phyloP scores from a whole-genome alignment of 2,329 filamentous ascomycete species.

The Epichloe festucae region DNA sequence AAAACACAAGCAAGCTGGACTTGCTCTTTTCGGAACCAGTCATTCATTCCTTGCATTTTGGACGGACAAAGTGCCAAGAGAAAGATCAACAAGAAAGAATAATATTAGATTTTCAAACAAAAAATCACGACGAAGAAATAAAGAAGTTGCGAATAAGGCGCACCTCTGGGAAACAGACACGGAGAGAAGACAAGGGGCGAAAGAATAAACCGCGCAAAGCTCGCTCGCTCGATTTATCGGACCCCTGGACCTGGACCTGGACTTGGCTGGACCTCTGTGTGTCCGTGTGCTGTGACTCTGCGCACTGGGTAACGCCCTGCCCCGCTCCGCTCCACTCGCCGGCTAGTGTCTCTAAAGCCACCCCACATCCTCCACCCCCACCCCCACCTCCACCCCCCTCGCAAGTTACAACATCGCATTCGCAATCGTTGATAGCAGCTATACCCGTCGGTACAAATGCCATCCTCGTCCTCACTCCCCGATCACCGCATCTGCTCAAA shows the following conservation, averaged over 20 bases:
- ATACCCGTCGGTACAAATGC: slow-evolving; percentile 37
- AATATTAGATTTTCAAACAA: not conserved
- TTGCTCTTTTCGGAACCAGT: slow-evolving; percentile 33
- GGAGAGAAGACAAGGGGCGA: not conserved
- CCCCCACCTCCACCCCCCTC: slow-evolving; percentile 17
- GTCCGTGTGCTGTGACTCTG: not conserved
- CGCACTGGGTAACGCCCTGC: not conserved
- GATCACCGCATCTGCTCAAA: slow-evolving; percentile 38
- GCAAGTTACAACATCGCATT: not conserved
- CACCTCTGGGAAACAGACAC: not conserved
- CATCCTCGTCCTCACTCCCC: slow-evolving; percentile 51
- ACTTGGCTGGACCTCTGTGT: slow-evolving; percentile 3
- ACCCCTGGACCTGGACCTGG: slow-evolving; percentile 10
- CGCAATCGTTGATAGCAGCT: not conserved
- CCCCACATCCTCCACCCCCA: slow-evolving; percentile 7
- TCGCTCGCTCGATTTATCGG: not conserved
- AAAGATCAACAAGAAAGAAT: not conserved
- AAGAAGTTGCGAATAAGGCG: not conserved
- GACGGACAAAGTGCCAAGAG: not conserved
- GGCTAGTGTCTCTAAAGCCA: not conserved
- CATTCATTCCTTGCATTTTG: slow-evolving; percentile 17
- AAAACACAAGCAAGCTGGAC: slow-evolving; percentile 40
- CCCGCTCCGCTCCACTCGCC: not conserved
- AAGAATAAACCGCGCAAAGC: not conserved
- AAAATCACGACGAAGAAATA: not conserved